A percentile compares a stretch with the other conserved stretches of the same genome.
These are phyloP conservation scores for Nannochloropsis oceanica DNA, from an alignment of 108 stramenopile genomes.

Conservation along the genomic window DNA sequence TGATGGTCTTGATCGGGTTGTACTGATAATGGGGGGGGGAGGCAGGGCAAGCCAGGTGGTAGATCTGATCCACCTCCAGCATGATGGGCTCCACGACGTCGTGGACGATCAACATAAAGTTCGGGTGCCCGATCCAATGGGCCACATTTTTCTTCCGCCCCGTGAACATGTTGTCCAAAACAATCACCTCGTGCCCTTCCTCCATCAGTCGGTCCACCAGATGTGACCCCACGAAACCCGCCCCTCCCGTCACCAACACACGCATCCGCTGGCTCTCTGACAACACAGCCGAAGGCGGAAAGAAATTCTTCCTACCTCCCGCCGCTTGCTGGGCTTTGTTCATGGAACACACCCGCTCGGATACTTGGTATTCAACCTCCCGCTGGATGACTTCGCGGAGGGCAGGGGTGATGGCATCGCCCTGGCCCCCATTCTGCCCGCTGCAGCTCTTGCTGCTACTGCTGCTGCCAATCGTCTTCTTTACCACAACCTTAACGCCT, in stretches of 20 bases:
- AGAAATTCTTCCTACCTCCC: background rate
- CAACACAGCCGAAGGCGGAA: background rate
- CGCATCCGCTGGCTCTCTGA: background rate
- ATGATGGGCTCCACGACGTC: slow-evolving; percentile 93
- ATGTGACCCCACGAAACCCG: slow-evolving; percentile 87
- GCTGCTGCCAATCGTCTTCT: background rate
- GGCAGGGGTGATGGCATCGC: background rate
- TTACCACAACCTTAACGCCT: background rate
- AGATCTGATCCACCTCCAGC: slow-evolving; percentile 97
- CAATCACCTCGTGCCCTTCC: slow-evolving; percentile 89
- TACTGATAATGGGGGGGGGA: slow-evolving; percentile 99
- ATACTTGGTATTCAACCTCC: background rate
- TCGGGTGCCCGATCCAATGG: slow-evolving; percentile 92
- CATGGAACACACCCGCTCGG: background rate
- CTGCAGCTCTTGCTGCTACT: background rate
- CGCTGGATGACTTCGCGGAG: background rate
- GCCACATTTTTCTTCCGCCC: slow-evolving; percentile 87
- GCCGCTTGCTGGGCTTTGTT: background rate
- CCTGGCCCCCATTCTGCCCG: background rate
- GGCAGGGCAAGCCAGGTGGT: slow-evolving; percentile 97
- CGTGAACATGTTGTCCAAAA: slow-evolving; percentile 95
- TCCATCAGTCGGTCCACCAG: slow-evolving; percentile 92
- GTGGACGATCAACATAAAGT: slow-evolving; percentile 71
- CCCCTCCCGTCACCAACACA: slow-evolving; percentile 25
- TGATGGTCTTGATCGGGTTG: slow-evolving; percentile 99